These are phyloP conservation scores for Rosa persica DNA, from an alignment of 306 rosid species.

Conservation along the genomic window DNA sequence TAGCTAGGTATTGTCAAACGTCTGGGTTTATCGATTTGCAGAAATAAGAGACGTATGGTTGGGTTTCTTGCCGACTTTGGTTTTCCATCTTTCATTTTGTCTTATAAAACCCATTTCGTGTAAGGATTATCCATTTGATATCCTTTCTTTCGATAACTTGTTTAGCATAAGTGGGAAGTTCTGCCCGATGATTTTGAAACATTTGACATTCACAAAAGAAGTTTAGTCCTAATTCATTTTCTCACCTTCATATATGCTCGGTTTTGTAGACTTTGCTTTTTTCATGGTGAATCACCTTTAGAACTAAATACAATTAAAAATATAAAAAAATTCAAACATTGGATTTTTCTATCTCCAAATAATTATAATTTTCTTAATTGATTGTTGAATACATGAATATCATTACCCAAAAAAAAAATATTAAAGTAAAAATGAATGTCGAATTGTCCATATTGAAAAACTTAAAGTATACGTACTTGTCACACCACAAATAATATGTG, in stretches of 20 bases:
- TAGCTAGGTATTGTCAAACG: not conserved
- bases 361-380: too few relatives aligned
- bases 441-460: too few relatives aligned
- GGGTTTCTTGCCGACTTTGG: not conserved
- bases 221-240: not conserved
- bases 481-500: too few relatives aligned
- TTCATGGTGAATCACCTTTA: too few relatives aligned
- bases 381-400: too few relatives aligned
- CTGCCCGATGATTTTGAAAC: not conserved
- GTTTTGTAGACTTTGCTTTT: too few relatives aligned
- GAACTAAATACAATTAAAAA: too few relatives aligned
- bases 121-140: not conserved
- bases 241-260: not conserved
- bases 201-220: not conserved
- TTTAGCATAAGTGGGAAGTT: not conserved
- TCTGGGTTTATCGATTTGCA: not conserved
- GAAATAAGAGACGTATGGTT: not conserved
- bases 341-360: too few relatives aligned
- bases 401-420: too few relatives aligned
- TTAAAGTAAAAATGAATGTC: too few relatives aligned
- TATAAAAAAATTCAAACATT: too few relatives aligned
- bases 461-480: too few relatives aligned
- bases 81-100: not conserved
- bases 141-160: not conserved
- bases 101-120: not conserved